These are phyloP conservation scores for Paramecium sexaurelia DNA, from an alignment of 73 alveolate species.

Conservation along the genomic window DNA sequence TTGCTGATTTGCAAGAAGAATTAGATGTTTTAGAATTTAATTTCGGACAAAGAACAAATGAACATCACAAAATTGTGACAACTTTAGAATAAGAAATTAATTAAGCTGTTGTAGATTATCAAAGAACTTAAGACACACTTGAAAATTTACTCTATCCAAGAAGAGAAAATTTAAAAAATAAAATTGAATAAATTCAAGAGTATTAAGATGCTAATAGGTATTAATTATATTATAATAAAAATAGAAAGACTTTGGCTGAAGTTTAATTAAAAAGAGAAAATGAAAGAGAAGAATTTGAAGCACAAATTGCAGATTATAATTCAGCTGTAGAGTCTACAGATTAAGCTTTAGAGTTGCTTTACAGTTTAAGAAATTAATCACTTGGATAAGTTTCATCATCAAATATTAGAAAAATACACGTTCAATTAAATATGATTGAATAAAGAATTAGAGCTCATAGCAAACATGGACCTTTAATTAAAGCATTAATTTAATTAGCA, in stretches of 20 bases:
- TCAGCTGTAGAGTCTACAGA: slow-evolving; percentile 45
- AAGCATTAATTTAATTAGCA: slow-evolving; percentile 33
- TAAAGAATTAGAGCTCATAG: slow-evolving; percentile 14
- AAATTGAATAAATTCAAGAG: background rate
- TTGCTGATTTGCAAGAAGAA: slow-evolving; percentile 5
- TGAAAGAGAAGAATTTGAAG: slow-evolving; percentile 12
- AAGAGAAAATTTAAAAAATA: slow-evolving; percentile 29
- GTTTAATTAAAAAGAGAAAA: slow-evolving; percentile 17
- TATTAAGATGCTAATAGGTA: slow-evolving; percentile 52
- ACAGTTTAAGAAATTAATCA: slow-evolving; percentile 29
- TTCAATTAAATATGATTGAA: background rate
- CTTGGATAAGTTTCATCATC: background rate
- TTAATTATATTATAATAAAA: background rate
- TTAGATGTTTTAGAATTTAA: slow-evolving; percentile 25
- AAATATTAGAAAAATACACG: slow-evolving; percentile 22
- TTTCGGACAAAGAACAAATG: background rate
- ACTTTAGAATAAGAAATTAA: background rate
- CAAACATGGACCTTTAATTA: slow-evolving; percentile 37
- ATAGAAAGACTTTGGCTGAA: slow-evolving; percentile 16
- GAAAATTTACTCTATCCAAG: slow-evolving; percentile 42
- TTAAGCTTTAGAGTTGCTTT: background rate
- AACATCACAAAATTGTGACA: background rate
- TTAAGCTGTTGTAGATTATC: background rate
- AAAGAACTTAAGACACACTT: slow-evolving; percentile 40
- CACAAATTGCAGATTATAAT: slow-evolving; percentile 3